Conservation (phyloP, 352 stramenopile species). For the Pythium volutum region DNA sequence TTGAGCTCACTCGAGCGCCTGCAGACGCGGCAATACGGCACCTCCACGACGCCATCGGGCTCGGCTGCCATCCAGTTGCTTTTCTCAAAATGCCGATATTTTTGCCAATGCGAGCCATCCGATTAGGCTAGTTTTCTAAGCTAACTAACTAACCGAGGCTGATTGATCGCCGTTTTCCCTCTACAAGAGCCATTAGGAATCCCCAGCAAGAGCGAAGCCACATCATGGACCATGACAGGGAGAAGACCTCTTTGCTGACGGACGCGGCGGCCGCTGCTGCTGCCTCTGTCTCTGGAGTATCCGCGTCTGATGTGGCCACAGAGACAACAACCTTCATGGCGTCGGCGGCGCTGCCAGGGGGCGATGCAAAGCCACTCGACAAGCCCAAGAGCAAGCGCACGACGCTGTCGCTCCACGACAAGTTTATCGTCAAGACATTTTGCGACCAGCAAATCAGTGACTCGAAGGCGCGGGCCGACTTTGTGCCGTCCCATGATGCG, state of each 20-base stretch:
- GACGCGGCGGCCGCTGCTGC: neutral
- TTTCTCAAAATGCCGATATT: neutral
- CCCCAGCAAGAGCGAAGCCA: neutral
- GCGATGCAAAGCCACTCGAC: neutral
- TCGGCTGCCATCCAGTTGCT: neutral
- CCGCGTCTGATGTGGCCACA: neutral
- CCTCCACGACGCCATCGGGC: slow-evolving; percentile 27
- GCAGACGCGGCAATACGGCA: slow-evolving; percentile 54
- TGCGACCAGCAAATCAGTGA: slow-evolving; percentile 62
- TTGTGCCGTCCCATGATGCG: slow-evolving; percentile 57
- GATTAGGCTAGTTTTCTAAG: neutral
- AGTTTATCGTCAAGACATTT: slow-evolving; percentile 72
- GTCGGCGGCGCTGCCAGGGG: neutral
- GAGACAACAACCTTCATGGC: neutral
- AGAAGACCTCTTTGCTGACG: neutral
- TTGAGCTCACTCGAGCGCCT: slow-evolving; percentile 55
- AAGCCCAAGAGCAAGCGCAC: slow-evolving; percentile 33
- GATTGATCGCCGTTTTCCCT: too few relatives aligned
- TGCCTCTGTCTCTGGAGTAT: neutral
- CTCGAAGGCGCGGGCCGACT: slow-evolving; percentile 50
- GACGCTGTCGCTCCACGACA: slow-evolving; percentile 67
- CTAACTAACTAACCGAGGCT: too few relatives aligned
- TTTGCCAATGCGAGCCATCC: neutral
- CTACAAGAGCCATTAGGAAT: slow-evolving; percentile 23
- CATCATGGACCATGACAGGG: slow-evolving; percentile 1